phyloP scores from a whole-genome alignment of 164 flowering plant genomes.

The Taxillus chinensis region DNA sequence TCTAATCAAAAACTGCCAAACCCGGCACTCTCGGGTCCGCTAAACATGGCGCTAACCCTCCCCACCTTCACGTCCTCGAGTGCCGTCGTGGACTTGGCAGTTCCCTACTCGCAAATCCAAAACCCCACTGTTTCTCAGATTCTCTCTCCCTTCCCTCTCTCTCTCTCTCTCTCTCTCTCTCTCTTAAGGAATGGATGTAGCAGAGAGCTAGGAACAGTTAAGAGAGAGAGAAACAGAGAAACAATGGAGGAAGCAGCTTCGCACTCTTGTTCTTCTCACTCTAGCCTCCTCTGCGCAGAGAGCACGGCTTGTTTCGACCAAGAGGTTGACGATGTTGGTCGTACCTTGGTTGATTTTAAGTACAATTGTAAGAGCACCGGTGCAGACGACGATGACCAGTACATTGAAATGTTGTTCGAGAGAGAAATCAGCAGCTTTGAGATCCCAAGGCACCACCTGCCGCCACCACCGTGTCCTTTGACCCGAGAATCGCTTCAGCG shows the following conservation, averaged over 20 bases:
- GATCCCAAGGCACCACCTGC: not conserved
- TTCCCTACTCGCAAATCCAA: constrained; percentile 3
- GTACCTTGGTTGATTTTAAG: no score
- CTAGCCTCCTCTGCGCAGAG: constrained; percentile 49
- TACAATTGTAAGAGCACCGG: not conserved
- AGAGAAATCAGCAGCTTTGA: constrained; percentile 27
- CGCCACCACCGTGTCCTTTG: constrained; percentile 5
- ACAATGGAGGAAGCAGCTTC: constrained; percentile 19
- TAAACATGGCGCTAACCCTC: constrained; percentile 30
- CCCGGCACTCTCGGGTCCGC: not conserved
- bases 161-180: no score
- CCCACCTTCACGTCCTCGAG: constrained; percentile 2
- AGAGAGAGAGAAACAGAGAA: not conserved
- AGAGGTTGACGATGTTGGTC: no score
- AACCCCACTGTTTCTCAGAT: not conserved
- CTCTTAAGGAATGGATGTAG: no score
- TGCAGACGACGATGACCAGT: constrained; percentile 48
- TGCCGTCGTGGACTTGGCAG: not conserved
- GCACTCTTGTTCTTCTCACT: constrained; percentile 13
- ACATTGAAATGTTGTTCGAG: constrained; percentile 29
- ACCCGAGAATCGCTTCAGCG: constrained; percentile 28
- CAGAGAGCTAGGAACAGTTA: no score
- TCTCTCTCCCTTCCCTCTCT: not conserved
- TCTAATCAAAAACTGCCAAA: no score
- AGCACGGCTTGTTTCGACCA: constrained; percentile 21